Percentiles rank a stretch among this genome's conserved stretches.
Conservation (phyloP, 306 rosid species). For the Corylus avellana region DNA sequence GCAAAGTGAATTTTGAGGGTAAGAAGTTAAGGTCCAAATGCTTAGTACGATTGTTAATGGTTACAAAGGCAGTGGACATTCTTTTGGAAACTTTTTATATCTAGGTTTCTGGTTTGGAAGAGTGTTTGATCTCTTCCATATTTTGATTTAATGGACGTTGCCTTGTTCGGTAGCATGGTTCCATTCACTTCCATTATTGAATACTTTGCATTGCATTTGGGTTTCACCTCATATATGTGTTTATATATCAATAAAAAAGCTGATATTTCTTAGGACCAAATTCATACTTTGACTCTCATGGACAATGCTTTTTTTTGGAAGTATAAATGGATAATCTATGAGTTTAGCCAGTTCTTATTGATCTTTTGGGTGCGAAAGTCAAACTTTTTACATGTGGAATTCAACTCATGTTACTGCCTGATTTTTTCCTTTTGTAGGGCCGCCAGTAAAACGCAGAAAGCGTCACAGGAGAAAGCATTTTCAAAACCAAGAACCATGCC, state of each 20-base stretch:
- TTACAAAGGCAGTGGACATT: neutral
- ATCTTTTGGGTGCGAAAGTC: neutral
- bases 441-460: conserved; percentile 86
- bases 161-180: neutral
- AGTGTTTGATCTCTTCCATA: neutral
- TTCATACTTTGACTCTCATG: neutral
- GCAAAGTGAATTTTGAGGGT: neutral
- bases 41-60: neutral
- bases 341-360: neutral
- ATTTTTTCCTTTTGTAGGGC: conserved; percentile 45
- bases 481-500: conserved; percentile 72
- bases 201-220: neutral
- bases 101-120: neutral
- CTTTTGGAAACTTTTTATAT: neutral
- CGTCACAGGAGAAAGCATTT: conserved; percentile 75
- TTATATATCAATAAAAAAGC: neutral
- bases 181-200: neutral
- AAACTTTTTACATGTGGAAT: neutral
- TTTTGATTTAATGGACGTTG: neutral
- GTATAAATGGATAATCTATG: neutral
- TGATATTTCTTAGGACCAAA: conserved; percentile 3
- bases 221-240: neutral
- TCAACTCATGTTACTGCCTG: conserved; percentile 5
- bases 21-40: neutral
- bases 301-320: neutral